These are phyloP conservation scores for Geranium incanum DNA, from an alignment of 441 rosid genomes.

Conservation along the genomic window DNA sequence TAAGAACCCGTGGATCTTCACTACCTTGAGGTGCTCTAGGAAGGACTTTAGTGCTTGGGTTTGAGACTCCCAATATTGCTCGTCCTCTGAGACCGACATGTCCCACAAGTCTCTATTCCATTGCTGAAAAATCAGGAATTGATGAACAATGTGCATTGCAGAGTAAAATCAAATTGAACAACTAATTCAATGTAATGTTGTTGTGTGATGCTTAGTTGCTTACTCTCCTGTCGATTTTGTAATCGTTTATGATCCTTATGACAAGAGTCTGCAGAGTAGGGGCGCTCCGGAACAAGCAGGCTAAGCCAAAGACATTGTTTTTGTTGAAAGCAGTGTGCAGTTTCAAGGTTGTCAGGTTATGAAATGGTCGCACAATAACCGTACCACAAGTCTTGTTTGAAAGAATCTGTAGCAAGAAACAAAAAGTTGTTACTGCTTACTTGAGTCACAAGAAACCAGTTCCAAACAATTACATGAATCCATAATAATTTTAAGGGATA, in stretches of 20 bases:
- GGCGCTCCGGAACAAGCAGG: slow-evolving; percentile 51
- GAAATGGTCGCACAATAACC: slow-evolving; percentile 35
- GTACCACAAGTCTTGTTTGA: slow-evolving; percentile 35
- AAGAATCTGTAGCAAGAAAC: slow-evolving; percentile 38
- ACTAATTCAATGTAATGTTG: not conserved
- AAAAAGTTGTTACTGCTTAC: no score
- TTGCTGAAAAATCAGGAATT: slow-evolving; percentile 32
- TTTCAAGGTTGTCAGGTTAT: slow-evolving; percentile 49
- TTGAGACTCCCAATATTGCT: slow-evolving; percentile 65
- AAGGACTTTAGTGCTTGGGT: slow-evolving; percentile 39
- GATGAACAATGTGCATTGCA: not conserved
- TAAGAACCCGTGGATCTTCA: slow-evolving; percentile 59
- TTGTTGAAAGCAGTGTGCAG: slow-evolving; percentile 46
- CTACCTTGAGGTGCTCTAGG: slow-evolving; percentile 47
- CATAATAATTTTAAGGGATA: no score
- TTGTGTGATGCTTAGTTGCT: slow-evolving; percentile 20
- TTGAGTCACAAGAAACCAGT: no score
- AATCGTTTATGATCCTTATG: slow-evolving; percentile 46
- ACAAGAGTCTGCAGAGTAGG: slow-evolving; percentile 45
- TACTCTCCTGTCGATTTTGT: slow-evolving; percentile 49
- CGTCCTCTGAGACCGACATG: slow-evolving; percentile 46
- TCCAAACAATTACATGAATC: no score
- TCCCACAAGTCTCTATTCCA: slow-evolving; percentile 70
- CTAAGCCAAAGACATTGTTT: slow-evolving; percentile 40
- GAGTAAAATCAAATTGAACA: not conserved